These are phyloP conservation scores for Cladorrhinum samala DNA, from an alignment of 495 filamentous ascomycete species.

Conservation along the genomic window DNA sequence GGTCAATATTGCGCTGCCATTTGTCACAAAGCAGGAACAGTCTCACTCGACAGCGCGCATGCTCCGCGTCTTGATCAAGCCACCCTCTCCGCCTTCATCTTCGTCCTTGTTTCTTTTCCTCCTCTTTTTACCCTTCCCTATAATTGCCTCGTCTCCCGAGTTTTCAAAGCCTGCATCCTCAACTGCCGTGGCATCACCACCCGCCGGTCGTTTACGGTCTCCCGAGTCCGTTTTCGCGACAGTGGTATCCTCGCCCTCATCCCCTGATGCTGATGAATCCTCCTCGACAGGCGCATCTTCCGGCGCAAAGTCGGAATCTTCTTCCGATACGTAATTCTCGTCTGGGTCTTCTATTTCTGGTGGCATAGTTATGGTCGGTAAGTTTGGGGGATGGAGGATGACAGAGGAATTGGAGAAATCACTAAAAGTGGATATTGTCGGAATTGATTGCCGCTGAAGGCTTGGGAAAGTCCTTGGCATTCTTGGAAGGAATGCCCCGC, in stretches of 20 bases:
- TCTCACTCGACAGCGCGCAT: slow-evolving; percentile 53
- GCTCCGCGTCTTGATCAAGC: slow-evolving; percentile 75
- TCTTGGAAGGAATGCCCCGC: not conserved
- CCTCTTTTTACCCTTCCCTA: slow-evolving; percentile 54
- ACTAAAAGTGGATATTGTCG: no score
- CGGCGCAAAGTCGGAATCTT: slow-evolving; percentile 71
- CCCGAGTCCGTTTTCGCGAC: slow-evolving; percentile 12
- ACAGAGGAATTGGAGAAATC: not conserved
- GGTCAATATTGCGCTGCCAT: no score
- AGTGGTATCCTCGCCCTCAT: slow-evolving; percentile 26
- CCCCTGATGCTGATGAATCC: slow-evolving; percentile 37
- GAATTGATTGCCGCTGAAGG: slow-evolving; percentile 6
- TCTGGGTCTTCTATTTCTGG: slow-evolving; percentile 35
- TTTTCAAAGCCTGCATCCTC: slow-evolving; percentile 47
- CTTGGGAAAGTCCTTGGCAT: slow-evolving; percentile 8
- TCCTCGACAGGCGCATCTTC: slow-evolving; percentile 47
- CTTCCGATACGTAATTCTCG: slow-evolving; percentile 62
- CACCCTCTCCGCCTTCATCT: slow-evolving; percentile 64
- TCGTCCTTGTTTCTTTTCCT: slow-evolving; percentile 44
- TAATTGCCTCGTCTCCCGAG: slow-evolving; percentile 76
- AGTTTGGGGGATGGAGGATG: not conserved
- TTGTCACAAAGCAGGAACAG: slow-evolving; percentile 12
- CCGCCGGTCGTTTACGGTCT: slow-evolving; percentile 34
- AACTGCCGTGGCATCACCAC: slow-evolving; percentile 31
- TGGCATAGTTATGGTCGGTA: slow-evolving; percentile 9